Evolutionary conservation across 2,329 filamentous ascomycete genomes (phyloP).

Genomic region (Coniella lustricola): DNA sequence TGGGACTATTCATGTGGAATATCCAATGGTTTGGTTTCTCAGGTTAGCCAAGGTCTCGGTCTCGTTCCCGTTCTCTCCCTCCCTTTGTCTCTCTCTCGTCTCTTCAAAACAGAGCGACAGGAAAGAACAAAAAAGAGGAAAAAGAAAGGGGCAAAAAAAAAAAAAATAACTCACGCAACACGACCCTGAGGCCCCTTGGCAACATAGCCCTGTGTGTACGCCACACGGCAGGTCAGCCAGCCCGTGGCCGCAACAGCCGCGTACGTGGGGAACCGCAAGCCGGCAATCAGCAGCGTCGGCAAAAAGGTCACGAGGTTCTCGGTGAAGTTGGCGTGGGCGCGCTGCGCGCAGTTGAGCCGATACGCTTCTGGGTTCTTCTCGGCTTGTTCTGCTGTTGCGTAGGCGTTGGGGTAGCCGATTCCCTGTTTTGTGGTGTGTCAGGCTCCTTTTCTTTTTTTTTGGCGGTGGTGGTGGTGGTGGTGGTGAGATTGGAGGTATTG

Average conservation of each 20-base stretch:
- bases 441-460: background rate
- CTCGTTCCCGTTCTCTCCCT: too few species aligned
- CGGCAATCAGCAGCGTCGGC: constrained; percentile 46
- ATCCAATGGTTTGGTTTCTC: too few species aligned
- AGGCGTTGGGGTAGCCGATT: constrained; percentile 50
- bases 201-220: constrained; percentile 52
- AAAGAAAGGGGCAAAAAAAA: background rate
- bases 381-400: constrained; percentile 47
- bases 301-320: constrained; percentile 53
- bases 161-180: background rate
- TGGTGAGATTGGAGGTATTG: background rate
- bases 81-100: too few species aligned
- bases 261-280: constrained; percentile 45
- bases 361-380: constrained; percentile 47
- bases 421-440: constrained; percentile 20
- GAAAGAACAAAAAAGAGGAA: background rate
- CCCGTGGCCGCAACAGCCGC: constrained; percentile 41
- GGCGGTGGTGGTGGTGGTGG: background rate
- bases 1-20: too few species aligned
- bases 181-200: constrained; percentile 9
- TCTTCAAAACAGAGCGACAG: too few species aligned
- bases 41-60: too few species aligned
- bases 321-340: constrained; percentile 56
- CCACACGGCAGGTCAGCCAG: constrained; percentile 46
- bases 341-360: constrained; percentile 59